Base-by-base conservation (phyloP, 2,329 filamentous ascomycete species). In the Verticillium zaregamsianum region DNA sequence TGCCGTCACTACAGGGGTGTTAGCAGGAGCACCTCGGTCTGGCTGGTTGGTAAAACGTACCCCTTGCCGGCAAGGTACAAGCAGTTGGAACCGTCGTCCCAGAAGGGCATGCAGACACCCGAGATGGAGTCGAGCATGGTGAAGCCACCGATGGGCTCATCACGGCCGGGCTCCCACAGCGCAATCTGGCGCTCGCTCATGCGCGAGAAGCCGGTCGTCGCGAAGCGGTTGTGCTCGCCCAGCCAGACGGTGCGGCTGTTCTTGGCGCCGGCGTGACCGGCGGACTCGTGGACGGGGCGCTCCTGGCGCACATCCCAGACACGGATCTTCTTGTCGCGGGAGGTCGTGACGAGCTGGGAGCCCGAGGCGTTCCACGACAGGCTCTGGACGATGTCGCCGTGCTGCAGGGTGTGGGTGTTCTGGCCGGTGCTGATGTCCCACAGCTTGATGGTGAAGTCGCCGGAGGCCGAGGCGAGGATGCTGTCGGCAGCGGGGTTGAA, bases 61-160 rank as follows among this genome's bases (percentile, higher is more conserved):
- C 94, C 95, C 82, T 98, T 98, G 74, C 95, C 95, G 70, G 95
- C 95, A 73, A 99, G 85, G 78, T 97, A 99, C 72, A 99, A 82
- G 74, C 92, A 96, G 79, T 95, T 93, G 59, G 92, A 97, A 64
- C 93, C 92, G 64, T 98, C 94, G 74, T 99, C 95, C 95, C 95
- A 99, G 86, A 99, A 98, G 35, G 95, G 95, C 92, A 99, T 97
- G 84, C 93, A 96, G 63, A 99, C 93, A 74, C 95, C 95, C 55
- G 94, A 97, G 71, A 97, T 97, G 56, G 92, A 96, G 78, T 99
- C 95, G 57, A 99, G 85, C 68, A 91, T 90, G 70, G 86, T 89
- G 79, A 97, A 97, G 17, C 93, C 93, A 58, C 92, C 93, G 70
- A 98, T 90, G 57, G 95, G 95, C 70, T 96, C 90, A 39, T 88